A percentile compares a stretch with the other conserved stretches of the same genome.
Evolutionary conservation across 768 basidiomycete species (phyloP).

Genomic region (Boletus rubroflammeus): DNA sequence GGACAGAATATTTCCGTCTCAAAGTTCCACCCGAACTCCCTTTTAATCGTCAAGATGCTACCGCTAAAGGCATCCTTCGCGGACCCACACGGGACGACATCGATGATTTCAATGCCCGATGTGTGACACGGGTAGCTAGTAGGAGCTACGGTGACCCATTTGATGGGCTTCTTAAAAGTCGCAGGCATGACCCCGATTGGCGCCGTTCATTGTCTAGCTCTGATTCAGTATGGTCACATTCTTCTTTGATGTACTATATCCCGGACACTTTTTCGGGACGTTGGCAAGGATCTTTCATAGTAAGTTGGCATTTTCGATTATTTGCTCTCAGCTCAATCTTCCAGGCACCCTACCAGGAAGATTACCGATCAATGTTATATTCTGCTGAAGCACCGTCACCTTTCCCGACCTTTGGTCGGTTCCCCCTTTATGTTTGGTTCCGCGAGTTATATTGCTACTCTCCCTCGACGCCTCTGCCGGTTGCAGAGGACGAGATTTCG

Average conservation of each 20-base stretch:
- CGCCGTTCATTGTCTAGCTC: constrained; percentile 19
- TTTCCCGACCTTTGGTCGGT: constrained; percentile 37
- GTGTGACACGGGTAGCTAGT: constrained; percentile 37
- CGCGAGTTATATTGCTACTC: constrained; percentile 46
- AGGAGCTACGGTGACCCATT: constrained; percentile 18
- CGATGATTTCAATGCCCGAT: constrained; percentile 39
- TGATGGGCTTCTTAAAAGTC: constrained; percentile 25
- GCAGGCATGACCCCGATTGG: constrained; percentile 31
- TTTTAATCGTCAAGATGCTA: constrained; percentile 35
- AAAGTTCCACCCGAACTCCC: constrained; percentile 40
- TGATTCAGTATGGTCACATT: not conserved
- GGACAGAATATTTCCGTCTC: constrained; percentile 35
- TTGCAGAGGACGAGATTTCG: constrained; percentile 33
- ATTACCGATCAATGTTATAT: constrained; percentile 37
- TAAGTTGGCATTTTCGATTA: constrained; percentile 22
- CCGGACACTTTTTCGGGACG: constrained; percentile 44
- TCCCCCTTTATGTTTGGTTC: constrained; percentile 46
- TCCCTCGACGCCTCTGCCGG: constrained; percentile 32
- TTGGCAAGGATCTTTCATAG: constrained; percentile 50
- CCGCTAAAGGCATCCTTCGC: constrained; percentile 19
- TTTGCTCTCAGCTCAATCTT: constrained; percentile 1
- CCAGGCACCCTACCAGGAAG: constrained; percentile 40
- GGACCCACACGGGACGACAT: constrained; percentile 50
- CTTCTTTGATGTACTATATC: constrained; percentile 31
- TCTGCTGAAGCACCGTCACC: constrained; percentile 32